These are phyloP conservation scores for Penicillium sp. DNA, from an alignment of 2,329 filamentous ascomycete species.

Conservation along the genomic window DNA sequence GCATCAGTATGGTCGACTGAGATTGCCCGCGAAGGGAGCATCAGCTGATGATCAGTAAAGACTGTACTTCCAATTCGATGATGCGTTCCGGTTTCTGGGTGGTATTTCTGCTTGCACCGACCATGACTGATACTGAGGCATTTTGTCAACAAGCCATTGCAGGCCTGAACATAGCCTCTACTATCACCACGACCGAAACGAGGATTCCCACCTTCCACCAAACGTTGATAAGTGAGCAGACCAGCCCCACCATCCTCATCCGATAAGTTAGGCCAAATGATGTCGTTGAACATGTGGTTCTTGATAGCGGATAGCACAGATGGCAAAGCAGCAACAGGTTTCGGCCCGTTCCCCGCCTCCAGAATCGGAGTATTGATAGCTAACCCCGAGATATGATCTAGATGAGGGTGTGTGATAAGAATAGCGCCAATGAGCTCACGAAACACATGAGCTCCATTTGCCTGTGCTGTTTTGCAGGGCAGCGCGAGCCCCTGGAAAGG, in stretches of 20 bases:
- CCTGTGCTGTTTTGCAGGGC: conserved; percentile 62
- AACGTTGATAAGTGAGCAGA: conserved; percentile 81
- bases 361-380: conserved; percentile 90
- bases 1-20: conserved; percentile 35
- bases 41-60: conserved; percentile 48
- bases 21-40: conserved; percentile 42
- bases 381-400: conserved; percentile 89
- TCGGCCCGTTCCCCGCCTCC: conserved; percentile 72
- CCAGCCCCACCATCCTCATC: conserved; percentile 95
- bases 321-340: conserved; percentile 80
- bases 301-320: conserved; percentile 92
- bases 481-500: conserved; percentile 79
- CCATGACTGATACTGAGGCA: conserved; percentile 87
- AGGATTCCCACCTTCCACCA: conserved; percentile 85
- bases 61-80: conserved; percentile 55
- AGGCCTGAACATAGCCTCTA: conserved; percentile 82
- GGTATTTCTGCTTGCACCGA: conserved; percentile 73
- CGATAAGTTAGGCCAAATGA: conserved; percentile 96
- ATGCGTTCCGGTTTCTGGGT: conserved; percentile 50
- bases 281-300: conserved; percentile 92
- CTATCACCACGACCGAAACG: conserved; percentile 76
- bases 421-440: conserved; percentile 79
- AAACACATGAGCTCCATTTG: conserved; percentile 80
- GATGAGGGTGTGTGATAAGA: conserved; percentile 93
- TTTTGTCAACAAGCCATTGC: conserved; percentile 84